Evolutionary conservation across 2,329 filamentous ascomycete species (phyloP).

Genomic region (Sphaceloma murrayae): DNA sequence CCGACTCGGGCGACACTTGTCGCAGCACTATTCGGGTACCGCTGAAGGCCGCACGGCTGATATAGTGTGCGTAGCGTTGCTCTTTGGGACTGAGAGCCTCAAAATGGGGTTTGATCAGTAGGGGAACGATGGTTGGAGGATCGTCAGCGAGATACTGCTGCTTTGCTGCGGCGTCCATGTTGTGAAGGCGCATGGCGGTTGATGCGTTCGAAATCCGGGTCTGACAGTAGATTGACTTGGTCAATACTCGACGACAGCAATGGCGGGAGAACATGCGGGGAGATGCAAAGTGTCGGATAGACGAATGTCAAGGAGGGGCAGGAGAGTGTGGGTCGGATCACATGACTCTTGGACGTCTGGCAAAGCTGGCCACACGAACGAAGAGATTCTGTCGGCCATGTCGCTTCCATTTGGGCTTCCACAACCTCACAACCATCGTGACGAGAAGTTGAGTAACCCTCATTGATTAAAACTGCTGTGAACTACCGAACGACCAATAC

Average conservation of each 20-base stretch:
- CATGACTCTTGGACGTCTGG: too few species aligned
- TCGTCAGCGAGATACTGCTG: slow-evolving; percentile 81
- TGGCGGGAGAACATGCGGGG: not conserved
- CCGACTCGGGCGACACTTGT: slow-evolving; percentile 44
- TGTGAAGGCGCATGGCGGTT: slow-evolving; percentile 20
- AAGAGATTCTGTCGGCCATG: too few species aligned
- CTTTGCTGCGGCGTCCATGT: slow-evolving; percentile 37
- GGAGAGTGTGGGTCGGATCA: too few species aligned
- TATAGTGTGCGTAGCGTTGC: slow-evolving; percentile 77
- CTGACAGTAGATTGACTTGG: not conserved
- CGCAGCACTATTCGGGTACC: slow-evolving; percentile 45
- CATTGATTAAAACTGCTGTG: too few species aligned
- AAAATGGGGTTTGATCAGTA: slow-evolving; percentile 91
- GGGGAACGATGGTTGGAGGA: slow-evolving; percentile 75
- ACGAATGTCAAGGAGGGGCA: too few species aligned
- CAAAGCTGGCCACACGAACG: too few species aligned
- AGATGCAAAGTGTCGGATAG: too few species aligned
- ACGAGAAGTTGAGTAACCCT: too few species aligned
- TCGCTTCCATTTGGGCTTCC: too few species aligned
- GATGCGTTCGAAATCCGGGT: too few species aligned
- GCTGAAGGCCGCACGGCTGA: slow-evolving; percentile 51
- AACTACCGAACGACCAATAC: too few species aligned
- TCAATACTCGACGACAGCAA: not conserved
- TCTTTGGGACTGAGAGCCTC: slow-evolving; percentile 64
- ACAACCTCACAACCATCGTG: too few species aligned